These are phyloP conservation scores for Ochromonas danica DNA, from an alignment of 108 stramenopile genomes.

Conservation along the genomic window DNA sequence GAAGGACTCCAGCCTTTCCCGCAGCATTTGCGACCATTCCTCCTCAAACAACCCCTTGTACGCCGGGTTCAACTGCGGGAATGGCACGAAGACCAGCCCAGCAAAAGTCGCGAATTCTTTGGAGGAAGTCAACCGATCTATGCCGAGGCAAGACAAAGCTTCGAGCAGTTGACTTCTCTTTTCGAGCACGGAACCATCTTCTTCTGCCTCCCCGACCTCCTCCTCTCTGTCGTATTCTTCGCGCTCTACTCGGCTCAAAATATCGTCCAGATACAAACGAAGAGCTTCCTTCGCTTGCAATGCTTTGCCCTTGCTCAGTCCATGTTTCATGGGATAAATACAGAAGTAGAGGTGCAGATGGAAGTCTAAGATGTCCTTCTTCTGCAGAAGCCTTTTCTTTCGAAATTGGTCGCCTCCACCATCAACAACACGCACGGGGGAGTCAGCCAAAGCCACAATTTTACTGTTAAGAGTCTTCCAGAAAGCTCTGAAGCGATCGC, in stretches of 20 bases:
- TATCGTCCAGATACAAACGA: no score
- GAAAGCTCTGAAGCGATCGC: not conserved
- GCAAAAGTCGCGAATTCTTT: slow-evolving; percentile 22
- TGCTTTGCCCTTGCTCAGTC: no score
- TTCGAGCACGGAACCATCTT: not conserved
- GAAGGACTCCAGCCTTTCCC: not conserved
- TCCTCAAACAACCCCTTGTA: not conserved
- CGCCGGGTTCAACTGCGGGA: slow-evolving; percentile 23
- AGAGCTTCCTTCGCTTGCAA: no score
- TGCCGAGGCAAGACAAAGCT: not conserved
- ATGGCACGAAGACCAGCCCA: slow-evolving; percentile 22
- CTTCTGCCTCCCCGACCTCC: no score
- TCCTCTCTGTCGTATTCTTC: no score
- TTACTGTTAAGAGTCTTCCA: not conserved
- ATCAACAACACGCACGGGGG: not conserved
- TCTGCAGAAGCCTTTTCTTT: not conserved
- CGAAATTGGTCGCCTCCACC: not conserved
- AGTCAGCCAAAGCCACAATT: not conserved
- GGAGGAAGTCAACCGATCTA: not conserved
- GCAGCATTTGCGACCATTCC: slow-evolving; percentile 1
- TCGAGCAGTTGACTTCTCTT: no score
- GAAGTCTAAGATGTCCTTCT: not conserved
- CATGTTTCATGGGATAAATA: slow-evolving; percentile 23
- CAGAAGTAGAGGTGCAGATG: slow-evolving; percentile 22
- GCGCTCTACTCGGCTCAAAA: no score